Base-by-base conservation (phyloP, 106 monocot species). In the Posidonia australis region DNA sequence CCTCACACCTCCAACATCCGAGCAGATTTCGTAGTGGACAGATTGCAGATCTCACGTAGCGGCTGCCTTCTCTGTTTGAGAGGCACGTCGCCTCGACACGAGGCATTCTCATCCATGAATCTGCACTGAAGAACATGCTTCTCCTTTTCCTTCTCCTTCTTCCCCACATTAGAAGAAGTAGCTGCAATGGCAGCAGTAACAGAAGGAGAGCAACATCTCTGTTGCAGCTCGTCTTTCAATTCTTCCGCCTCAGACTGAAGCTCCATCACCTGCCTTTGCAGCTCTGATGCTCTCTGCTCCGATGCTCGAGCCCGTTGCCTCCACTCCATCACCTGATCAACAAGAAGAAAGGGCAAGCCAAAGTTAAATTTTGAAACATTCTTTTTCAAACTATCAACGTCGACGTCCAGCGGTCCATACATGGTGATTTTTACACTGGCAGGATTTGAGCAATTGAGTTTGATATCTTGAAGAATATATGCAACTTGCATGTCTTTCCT, bases 321-420 rank as follows among this genome's bases (percentile, higher is more conserved):
- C 92, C 87, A 88, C 49, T 88, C 92, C 45, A 77, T 29, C 74
- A 80, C 60, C 92, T 92, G 46, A 3, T 10, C 25, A 49, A 64
- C 20, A 27, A 30, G 64, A 63, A 41, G 28, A 51, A 43, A 46
- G 46, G 28, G 49, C n/a, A n/a, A n/a, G n/a, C n/a, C n/a, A n/a
- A n/a, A n/a, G n/a, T n/a, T n/a, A n/a, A n/a, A n/a, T n/a, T n/a
- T n/a, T n/a, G n/a, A n/a, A n/a, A n/a, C n/a, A n/a, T n/a, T n/a
- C n/a, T n/a, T n/a, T n/a, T n/a, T n/a, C n/a, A n/a, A n/a, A n/a
- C 36, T 36, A 36, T 7, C 36, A 4, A 36, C 5, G 5, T 36
- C 2, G 36, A 36, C 36, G 36, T 36, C 36, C 36, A 36, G 5
- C 36, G 36, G 36, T 36, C 36, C 5, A 7, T 36, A 7, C n/a